These are phyloP conservation scores for Luzula sylvatica DNA, from an alignment of 176 grass and related monocot species.

Conservation along the genomic window DNA sequence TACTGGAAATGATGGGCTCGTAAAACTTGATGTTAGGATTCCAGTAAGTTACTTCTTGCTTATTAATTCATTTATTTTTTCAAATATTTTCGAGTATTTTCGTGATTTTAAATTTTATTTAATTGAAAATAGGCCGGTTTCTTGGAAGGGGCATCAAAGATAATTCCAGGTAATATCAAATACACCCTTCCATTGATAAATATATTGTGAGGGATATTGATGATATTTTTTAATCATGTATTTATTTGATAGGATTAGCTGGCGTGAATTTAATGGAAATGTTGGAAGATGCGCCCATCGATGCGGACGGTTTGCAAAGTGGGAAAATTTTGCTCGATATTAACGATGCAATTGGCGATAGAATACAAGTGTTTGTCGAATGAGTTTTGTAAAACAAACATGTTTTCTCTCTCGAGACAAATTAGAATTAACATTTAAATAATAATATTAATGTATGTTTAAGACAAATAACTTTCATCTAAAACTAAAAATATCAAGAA, in stretches of 20 bases:
- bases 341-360: slow-evolving; percentile 60
- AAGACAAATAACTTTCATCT: too few species aligned
- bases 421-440: too few species aligned
- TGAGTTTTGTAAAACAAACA: slow-evolving; percentile 18
- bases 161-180: slow-evolving; percentile 61
- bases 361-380: slow-evolving; percentile 72
- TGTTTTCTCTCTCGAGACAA: too few species aligned
- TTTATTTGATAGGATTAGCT: slow-evolving; percentile 43
- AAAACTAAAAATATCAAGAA: too few species aligned
- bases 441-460: too few species aligned
- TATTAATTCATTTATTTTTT: not conserved
- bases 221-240: not conserved
- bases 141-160: slow-evolving; percentile 77
- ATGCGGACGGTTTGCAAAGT: slow-evolving; percentile 41
- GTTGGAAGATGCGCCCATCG: slow-evolving; percentile 49
- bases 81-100: not conserved
- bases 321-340: slow-evolving; percentile 86
- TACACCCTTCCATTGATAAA: not conserved
- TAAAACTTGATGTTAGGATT: slow-evolving; percentile 88
- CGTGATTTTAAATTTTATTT: too few species aligned
- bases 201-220: not conserved
- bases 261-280: slow-evolving; percentile 84
- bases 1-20: slow-evolving; percentile 68
- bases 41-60: slow-evolving; percentile 41
- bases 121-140: slow-evolving; percentile 71